phyloP scores from a whole-genome alignment of 352 stramenopile species.

The Phytopythium delawarense region DNA sequence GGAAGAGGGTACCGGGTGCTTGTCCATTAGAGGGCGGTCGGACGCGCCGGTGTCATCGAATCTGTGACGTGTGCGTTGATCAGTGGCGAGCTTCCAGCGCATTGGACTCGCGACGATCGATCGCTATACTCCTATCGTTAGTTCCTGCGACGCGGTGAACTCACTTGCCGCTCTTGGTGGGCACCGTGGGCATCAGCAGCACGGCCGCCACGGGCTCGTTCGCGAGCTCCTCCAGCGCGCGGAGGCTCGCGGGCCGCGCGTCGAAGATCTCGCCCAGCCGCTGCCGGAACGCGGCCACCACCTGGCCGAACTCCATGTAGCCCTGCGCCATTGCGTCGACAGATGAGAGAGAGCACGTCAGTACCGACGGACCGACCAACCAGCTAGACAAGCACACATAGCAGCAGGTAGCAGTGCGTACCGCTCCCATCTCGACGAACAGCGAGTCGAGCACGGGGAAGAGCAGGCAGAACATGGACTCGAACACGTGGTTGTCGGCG shows the following conservation, averaged over 20 bases:
- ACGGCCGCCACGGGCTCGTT: constrained; percentile 64
- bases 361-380: neutral
- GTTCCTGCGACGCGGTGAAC: neutral
- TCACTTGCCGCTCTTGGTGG: constrained; percentile 27
- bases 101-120: neutral
- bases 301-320: constrained; percentile 89
- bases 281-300: constrained; percentile 60
- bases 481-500: constrained; percentile 77
- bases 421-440: constrained; percentile 85
- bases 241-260: constrained; percentile 48
- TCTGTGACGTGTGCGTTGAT: neutral
- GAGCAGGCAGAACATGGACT: constrained; percentile 80
- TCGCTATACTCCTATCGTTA: constrained; percentile 2
- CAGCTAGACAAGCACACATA: neutral
- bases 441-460: constrained; percentile 79
- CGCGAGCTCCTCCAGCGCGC: constrained; percentile 57
- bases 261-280: constrained; percentile 76
- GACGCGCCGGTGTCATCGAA: neutral
- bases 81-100: neutral
- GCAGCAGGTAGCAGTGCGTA: constrained; percentile 26
- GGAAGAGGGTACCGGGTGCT: neutral
- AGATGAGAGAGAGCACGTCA: neutral
- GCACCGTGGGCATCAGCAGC: constrained; percentile 35
- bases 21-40: neutral
- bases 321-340: constrained; percentile 33